These are phyloP conservation scores for Pulveroboletus sp. DNA, from an alignment of 768 basidiomycete species.

Conservation along the genomic window DNA sequence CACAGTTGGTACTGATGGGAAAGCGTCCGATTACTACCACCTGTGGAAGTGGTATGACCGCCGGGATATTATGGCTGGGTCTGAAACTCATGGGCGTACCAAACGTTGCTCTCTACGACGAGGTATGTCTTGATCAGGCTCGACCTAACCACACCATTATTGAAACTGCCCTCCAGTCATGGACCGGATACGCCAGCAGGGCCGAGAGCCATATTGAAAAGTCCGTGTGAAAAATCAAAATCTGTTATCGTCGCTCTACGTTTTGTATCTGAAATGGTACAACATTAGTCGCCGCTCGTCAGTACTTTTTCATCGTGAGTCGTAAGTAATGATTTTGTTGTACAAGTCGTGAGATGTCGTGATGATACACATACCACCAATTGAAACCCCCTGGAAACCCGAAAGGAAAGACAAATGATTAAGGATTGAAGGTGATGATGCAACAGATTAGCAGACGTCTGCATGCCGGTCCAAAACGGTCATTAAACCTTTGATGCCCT, in stretches of 20 bases:
- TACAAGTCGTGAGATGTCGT: conserved; percentile 16
- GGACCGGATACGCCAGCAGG: conserved; percentile 90
- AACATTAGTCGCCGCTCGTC: conserved; percentile 22
- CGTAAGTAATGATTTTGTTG: conserved; percentile 12
- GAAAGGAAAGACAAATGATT: conserved; percentile 3
- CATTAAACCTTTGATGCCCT: conserved; percentile 36
- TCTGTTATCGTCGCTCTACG: conserved; percentile 7
- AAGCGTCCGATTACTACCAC: conserved; percentile 61
- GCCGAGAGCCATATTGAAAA: conserved; percentile 70
- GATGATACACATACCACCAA: conserved; percentile 21
- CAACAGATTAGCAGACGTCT: conserved; percentile 20
- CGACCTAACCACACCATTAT: conserved; percentile 16
- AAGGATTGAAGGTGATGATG: neutral
- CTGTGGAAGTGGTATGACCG: conserved; percentile 99
- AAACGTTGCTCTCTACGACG: conserved; percentile 81
- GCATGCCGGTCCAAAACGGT: conserved; percentile 34
- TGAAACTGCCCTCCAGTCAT: conserved; percentile 57
- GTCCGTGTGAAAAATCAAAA: conserved; percentile 19
- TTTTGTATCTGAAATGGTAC: conserved; percentile 19
- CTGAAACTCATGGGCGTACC: conserved; percentile 64
- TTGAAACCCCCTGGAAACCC: conserved; percentile 18
- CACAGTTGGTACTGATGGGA: conserved; percentile 57
- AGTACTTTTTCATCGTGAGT: conserved; percentile 11
- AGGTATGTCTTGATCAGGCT: conserved; percentile 50
- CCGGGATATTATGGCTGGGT: conserved; percentile 91